These are phyloP conservation scores for Nepenthes alata DNA, from an alignment of 179 eudicot species.

Conservation along the genomic window DNA sequence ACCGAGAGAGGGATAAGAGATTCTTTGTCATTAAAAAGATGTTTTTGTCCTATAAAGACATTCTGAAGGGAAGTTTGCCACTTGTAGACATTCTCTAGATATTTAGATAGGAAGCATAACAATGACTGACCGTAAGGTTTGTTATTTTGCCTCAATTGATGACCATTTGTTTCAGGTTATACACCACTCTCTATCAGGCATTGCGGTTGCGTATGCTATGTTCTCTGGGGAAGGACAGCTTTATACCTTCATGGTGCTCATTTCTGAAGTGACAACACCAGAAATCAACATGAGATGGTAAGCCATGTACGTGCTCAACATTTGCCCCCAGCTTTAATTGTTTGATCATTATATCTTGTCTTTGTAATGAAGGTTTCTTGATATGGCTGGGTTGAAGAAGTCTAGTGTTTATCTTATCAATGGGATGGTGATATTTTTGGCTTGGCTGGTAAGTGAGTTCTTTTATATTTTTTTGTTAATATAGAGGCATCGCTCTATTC, in stretches of 20 bases:
- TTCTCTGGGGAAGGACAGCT: constrained; percentile 47
- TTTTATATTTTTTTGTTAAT: neutral
- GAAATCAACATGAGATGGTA: constrained; percentile 42
- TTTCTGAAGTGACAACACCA: constrained; percentile 47
- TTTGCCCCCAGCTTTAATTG: neutral
- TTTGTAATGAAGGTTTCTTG: constrained; percentile 62
- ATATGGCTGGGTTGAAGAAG: constrained; percentile 77
- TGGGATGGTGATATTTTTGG: constrained; percentile 78
- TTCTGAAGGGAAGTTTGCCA: no score
- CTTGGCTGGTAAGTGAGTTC: constrained; percentile 77
- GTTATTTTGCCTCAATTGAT: neutral
- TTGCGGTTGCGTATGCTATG: constrained; percentile 41
- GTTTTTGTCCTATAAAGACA: no score
- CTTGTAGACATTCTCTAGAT: no score
- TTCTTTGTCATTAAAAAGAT: no score
- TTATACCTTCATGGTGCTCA: constrained; percentile 46
- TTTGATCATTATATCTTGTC: neutral
- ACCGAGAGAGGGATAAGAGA: no score
- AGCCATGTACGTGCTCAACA: neutral
- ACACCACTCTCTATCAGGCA: constrained; percentile 37
- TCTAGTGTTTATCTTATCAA: constrained; percentile 78
- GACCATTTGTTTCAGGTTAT: constrained; percentile 20
- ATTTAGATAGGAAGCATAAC: no score
- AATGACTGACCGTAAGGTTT: neutral
- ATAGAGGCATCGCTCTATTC: neutral